phyloP scores from a whole-genome alignment of 2,329 filamentous ascomycete species.

The Lasiodiplodia citricola region DNA sequence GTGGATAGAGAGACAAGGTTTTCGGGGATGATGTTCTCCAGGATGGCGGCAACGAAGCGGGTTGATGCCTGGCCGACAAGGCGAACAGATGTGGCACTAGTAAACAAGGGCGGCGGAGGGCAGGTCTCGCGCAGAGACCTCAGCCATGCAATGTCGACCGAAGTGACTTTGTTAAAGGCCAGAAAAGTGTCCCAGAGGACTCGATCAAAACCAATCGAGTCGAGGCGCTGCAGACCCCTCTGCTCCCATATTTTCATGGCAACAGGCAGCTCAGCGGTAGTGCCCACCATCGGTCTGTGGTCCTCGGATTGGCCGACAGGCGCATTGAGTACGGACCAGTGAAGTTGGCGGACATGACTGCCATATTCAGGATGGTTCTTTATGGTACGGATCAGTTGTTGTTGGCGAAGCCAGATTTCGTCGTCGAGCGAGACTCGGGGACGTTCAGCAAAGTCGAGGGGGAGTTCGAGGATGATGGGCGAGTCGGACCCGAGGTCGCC shows the following conservation, averaged over 20 bases:
- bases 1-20: background rate
- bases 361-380: background rate
- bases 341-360: background rate
- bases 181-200: background rate
- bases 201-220: background rate
- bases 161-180: background rate
- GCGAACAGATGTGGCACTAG: background rate
- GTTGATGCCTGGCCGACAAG: constrained; percentile 6
- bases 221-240: background rate
- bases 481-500: background rate
- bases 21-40: background rate
- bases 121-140: constrained; percentile 6
- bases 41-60: background rate
- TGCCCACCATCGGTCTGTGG: no score
- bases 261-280: no score
- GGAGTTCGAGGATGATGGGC: background rate
- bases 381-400: background rate
- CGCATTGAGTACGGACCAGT: constrained; percentile 9
- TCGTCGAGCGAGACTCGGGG: constrained; percentile 7
- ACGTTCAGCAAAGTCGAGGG: constrained; percentile 4
- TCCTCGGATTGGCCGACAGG: background rate
- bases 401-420: background rate
- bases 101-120: constrained; percentile 2
- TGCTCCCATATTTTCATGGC: no score
- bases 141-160: constrained; percentile 5